Evolutionary conservation across 2,329 filamentous ascomycete species (phyloP).

Genomic region (Teratosphaeriaceae sp.): DNA sequence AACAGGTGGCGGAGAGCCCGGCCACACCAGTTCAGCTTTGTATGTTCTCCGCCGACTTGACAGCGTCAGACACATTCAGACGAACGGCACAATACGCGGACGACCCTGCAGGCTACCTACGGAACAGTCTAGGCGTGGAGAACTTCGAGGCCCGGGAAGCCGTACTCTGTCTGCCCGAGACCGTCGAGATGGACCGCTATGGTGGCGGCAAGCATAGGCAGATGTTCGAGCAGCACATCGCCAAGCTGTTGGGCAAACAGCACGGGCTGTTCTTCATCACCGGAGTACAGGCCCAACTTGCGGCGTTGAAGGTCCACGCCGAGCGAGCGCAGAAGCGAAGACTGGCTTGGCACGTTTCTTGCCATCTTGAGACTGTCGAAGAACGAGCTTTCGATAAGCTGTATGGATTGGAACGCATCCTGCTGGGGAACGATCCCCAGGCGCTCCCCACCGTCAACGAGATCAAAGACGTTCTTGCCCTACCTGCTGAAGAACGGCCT

Average conservation of each 20-base stretch:
- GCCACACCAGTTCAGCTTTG: not conserved
- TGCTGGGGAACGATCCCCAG: constrained; percentile 9
- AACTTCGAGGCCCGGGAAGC: constrained; percentile 9
- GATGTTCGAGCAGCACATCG: constrained; percentile 17
- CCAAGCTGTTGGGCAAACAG: constrained; percentile 15
- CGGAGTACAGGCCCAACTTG: constrained; percentile 19
- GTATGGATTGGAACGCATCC: constrained; percentile 13
- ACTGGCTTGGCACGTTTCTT: constrained; percentile 17
- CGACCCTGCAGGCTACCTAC: constrained; percentile 13
- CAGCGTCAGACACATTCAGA: not conserved
- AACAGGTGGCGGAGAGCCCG: not conserved
- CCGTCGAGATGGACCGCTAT: constrained; percentile 15
- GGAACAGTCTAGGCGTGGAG: constrained; percentile 9
- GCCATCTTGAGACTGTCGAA: constrained; percentile 17
- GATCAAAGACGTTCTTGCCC: constrained; percentile 9
- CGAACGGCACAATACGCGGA: constrained; percentile 9
- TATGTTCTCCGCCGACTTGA: constrained; percentile 2
- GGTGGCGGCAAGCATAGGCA: constrained; percentile 15
- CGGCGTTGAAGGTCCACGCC: constrained; percentile 14
- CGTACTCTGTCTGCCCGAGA: constrained; percentile 10
- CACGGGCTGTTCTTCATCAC: constrained; percentile 20
- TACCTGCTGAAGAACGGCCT: constrained; percentile 10
- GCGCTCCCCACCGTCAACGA: constrained; percentile 13
- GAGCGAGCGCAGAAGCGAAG: constrained; percentile 5
- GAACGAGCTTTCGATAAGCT: constrained; percentile 10